These are phyloP conservation scores for Wickerhamomyces pijperi DNA, from an alignment of 805 yeast genomes.

Conservation along the genomic window DNA sequence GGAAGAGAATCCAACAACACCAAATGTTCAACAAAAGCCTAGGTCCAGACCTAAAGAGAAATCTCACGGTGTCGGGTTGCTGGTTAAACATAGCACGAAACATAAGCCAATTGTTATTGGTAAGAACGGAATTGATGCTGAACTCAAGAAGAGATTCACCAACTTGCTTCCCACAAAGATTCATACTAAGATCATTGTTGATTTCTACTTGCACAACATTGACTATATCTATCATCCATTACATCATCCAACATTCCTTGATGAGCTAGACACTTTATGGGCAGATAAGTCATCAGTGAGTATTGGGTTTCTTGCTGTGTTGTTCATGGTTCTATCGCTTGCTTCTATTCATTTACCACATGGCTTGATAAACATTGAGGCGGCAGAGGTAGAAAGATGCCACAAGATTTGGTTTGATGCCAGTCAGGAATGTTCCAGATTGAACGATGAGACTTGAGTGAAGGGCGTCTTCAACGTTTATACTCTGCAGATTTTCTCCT, in stretches of 20 bases:
- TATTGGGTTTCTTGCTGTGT: conserved; percentile 15
- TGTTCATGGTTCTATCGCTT: conserved; percentile 15
- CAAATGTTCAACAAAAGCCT: too few species aligned
- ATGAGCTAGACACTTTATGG: conserved; percentile 12
- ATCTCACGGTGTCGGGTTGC: too few species aligned
- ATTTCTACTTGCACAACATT: conserved; percentile 17
- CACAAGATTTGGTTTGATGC: conserved; percentile 20
- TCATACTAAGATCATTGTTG: conserved; percentile 16
- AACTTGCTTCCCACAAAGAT: conserved; percentile 14
- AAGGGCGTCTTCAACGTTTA: conserved; percentile 9
- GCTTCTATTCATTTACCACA: conserved; percentile 19
- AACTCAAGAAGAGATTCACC: conserved; percentile 6
- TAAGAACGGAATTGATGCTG: too few species aligned
- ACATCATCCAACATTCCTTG: conserved; percentile 18
- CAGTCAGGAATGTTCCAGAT: conserved; percentile 13
- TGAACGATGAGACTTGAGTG: conserved; percentile 10
- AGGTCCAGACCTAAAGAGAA: too few species aligned
- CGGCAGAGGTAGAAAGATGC: conserved; percentile 14
- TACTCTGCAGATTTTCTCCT: conserved; percentile 17
- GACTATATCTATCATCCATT: conserved; percentile 21
- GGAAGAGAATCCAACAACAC: too few species aligned
- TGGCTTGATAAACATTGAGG: conserved; percentile 16
- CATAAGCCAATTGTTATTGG: too few species aligned
- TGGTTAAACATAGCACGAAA: too few species aligned
- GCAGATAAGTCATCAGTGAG: conserved; percentile 11